Evolutionary conservation across 371 early-diverging fungal species (phyloP).

Genomic region (Mortierella sp.): DNA sequence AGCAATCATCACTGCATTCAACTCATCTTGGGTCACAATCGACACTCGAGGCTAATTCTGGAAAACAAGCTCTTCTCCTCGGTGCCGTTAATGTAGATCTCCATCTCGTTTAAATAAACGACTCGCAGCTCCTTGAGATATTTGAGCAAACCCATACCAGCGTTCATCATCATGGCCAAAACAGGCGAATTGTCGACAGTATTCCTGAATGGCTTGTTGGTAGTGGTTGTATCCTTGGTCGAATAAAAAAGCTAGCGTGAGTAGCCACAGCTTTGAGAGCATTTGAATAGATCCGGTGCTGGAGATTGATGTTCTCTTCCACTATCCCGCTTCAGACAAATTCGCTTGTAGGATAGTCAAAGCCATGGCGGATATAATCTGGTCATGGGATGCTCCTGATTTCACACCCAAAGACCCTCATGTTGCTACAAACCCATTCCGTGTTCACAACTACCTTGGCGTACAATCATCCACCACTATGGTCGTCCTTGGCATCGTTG

Average conservation of each 20-base stretch:
- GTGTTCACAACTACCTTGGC: neutral
- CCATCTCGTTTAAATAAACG: neutral
- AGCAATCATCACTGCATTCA: too few relatives aligned
- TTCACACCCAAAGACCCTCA: neutral
- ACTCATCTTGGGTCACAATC: neutral
- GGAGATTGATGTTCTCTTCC: neutral
- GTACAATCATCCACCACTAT: neutral
- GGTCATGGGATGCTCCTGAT: neutral
- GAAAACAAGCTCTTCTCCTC: neutral
- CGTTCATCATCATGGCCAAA: neutral
- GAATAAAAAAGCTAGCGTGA: neutral
- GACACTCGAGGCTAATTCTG: neutral
- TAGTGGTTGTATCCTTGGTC: neutral
- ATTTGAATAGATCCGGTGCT: neutral
- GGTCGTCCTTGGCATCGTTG: neutral
- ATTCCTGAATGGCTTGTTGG: neutral
- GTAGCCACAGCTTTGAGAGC: neutral
- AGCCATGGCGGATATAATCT: neutral
- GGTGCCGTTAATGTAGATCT: neutral
- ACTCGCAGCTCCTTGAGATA: neutral
- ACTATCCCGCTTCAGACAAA: neutral
- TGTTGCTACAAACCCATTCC: neutral
- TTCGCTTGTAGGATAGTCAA: neutral
- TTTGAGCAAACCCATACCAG: neutral
- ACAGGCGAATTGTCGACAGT: neutral